phyloP scores from a whole-genome alignment of 1,284 basidiomycete species.

The Marasmius oreades region DNA sequence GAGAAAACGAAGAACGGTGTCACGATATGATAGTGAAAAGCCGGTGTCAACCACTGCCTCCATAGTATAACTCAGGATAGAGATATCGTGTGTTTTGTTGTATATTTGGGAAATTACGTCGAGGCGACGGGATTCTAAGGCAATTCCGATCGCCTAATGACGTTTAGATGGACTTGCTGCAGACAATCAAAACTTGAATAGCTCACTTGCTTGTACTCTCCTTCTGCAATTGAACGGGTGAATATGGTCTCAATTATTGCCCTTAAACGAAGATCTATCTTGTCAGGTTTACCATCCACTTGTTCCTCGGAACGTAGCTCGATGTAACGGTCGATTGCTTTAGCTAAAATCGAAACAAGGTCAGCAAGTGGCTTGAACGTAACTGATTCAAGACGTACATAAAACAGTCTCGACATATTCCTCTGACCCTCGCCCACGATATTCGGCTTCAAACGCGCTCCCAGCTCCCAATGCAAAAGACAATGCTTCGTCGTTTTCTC shows the following conservation, averaged over 20 bases:
- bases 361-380: conserved; percentile 1
- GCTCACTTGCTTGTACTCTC: conserved; percentile 84
- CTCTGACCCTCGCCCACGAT: conserved; percentile 55
- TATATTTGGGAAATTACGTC: conserved; percentile 83
- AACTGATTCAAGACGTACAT: conserved; percentile 51
- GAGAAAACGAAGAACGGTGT: conserved; percentile 80
- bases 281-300: conserved; percentile 39
- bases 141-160: conserved; percentile 85
- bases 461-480: conserved; percentile 92
- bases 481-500: conserved; percentile 89
- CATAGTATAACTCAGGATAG: conserved; percentile 85
- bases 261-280: conserved; percentile 76
- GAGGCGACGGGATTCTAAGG: conserved; percentile 83
- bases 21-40: conserved; percentile 78
- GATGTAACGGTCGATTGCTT: conserved; percentile 92
- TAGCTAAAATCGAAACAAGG: conserved; percentile 50
- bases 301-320: conserved; percentile 54
- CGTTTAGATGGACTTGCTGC: conserved; percentile 10
- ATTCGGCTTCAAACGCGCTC: conserved; percentile 77
- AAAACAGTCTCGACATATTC: conserved; percentile 95
- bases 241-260: conserved; percentile 88
- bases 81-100: conserved; percentile 66
- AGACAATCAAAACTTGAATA: not conserved
- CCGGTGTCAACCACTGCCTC: conserved; percentile 84
- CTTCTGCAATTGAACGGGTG: conserved; percentile 76